Base-by-base conservation (phyloP, 2,329 filamentous ascomycete species). In the Lecanosticta acicola region DNA sequence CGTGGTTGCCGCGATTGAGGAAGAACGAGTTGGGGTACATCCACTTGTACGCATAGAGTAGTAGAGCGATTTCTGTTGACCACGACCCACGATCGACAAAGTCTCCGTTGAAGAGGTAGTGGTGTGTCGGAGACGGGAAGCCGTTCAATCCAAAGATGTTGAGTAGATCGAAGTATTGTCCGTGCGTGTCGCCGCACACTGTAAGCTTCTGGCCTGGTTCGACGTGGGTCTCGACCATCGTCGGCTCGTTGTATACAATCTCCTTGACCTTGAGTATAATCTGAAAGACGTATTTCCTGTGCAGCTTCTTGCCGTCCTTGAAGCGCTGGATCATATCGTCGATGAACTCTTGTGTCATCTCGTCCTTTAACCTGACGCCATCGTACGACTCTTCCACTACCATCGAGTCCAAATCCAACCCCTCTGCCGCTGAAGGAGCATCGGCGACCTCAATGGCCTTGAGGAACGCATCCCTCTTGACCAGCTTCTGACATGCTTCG, bases 11-110 rank as follows among this genome's bases (percentile, higher is more conserved):
- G 51, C 93, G 83, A 75, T 98, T 98, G 54, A 98, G 74, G 79
- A 94, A 97, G 76, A 98, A 91, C 44, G 76, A 79, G 36, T 54
- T 58, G 5, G 93, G 93, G 44, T 86, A 82, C 60, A 97, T 70
- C 91, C 88, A 95, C 74, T 98, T 98, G 77, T 95, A 94, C 36
- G 91, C 86, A 68, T 96, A 98, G 16, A 98, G 76, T 9, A 96
- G 75, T 38, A 98, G 76, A 9, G 89, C 91, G 58, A 98, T 94
- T 67, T 98, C 93, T n/a, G 84, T 89, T 4, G 91, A 97, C 93
- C 93, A 98, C 32, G 89, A 96, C 20, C 93, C 93, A 65, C 93
- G 81, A 66, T 98, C 93, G 43, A 98, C 93, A 64, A 98, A 98
- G 70, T 98, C 93, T 55, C 93, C 93, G 67, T 98, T 98, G 77